Base-by-base conservation (phyloP, 208 protist species). In the Plasmodiophora brassicae region DNA sequence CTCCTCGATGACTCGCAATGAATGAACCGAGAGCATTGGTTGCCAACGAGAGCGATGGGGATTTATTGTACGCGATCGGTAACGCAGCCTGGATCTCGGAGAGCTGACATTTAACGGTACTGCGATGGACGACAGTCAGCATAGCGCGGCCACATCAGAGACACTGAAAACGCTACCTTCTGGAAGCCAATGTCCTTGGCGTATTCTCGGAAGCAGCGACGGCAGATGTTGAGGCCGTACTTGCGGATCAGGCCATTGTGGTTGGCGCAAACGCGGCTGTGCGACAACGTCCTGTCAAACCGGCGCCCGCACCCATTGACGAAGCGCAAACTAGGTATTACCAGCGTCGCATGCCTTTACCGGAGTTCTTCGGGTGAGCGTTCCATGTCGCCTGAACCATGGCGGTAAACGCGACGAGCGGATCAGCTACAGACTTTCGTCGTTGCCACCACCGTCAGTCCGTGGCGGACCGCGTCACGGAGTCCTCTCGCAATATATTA, bases 211-310 rank as follows among this genome's bases (percentile, higher is more conserved):
- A 97, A 97, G 92, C 96, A 97, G 88, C 94, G 92, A 91, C 96
- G 93, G 93, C 95, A 97, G 41, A 97, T 93, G 86, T 93, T 95
- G 25, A 97, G 91, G 87, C 89, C 92, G 84, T 97, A 97, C 91
- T 96, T 97, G 89, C 96, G 92, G 92, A 97, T 97, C 53, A 97
- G 84, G 93, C 94, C 96, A 86, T 95, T 92, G 38, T 90, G 89
- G 85, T 93, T 95, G 46, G 78, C 72, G 88, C 95, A 97, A 41
- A 92, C 91, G 78, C 95, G 93, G 93, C 95, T 95, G 89, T 45
- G 35, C 5, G n/a, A n/a, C n/a, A n/a, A n/a, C n/a, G n/a, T n/a
- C n/a, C n/a, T n/a, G n/a, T n/a, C 20, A 57, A 25, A 86, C 25
- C 25, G 43, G n/a, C 35, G 35, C 14, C 20, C 84, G 43, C 32